phyloP scores from a whole-genome alignment of 352 stramenopile genomes.

The Phytophthora cryptogea region DNA sequence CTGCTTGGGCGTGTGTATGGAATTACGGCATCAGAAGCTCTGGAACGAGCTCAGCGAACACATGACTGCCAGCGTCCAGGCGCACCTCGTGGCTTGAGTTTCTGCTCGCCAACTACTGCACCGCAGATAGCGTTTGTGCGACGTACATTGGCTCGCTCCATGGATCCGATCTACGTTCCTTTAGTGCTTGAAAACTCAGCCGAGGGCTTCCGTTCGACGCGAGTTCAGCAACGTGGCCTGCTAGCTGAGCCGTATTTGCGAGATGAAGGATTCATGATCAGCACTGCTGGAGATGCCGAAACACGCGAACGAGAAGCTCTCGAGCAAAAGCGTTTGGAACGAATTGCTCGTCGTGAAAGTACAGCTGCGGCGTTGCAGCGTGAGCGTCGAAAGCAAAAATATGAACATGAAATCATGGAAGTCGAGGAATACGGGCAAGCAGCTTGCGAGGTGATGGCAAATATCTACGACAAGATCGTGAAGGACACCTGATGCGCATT shows the following conservation, averaged over 20 bases:
- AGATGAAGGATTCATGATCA: slow-evolving; percentile 70
- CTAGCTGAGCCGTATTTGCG: slow-evolving; percentile 45
- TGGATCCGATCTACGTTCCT: slow-evolving; percentile 66
- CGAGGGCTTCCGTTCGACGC: slow-evolving; percentile 39
- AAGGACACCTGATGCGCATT: slow-evolving; percentile 7
- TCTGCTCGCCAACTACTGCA: slow-evolving; percentile 55
- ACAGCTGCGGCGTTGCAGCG: slow-evolving; percentile 37
- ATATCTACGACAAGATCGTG: slow-evolving; percentile 19
- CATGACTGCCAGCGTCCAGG: slow-evolving; percentile 64
- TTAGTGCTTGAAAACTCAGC: slow-evolving; percentile 56
- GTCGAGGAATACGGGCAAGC: slow-evolving; percentile 29
- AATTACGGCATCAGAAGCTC: slow-evolving; percentile 51
- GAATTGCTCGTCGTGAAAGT: slow-evolving; percentile 53
- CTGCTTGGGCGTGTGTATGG: slow-evolving; percentile 78
- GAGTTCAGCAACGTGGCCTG: slow-evolving; percentile 60
- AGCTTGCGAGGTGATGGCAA: slow-evolving; percentile 8
- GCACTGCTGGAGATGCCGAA: slow-evolving; percentile 29
- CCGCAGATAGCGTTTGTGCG: slow-evolving; percentile 53
- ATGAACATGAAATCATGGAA: slow-evolving; percentile 26
- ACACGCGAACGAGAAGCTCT: slow-evolving; percentile 28
- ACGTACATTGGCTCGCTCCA: slow-evolving; percentile 45
- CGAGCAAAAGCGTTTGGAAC: slow-evolving; percentile 41
- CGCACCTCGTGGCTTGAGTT: slow-evolving; percentile 27
- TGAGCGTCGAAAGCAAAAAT: slow-evolving; percentile 27
- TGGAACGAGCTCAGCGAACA: slow-evolving; percentile 64